A percentile compares a stretch with the other conserved stretches of the same genome.
phyloP scores from a whole-genome alignment of 176 grass and related monocot genomes.

The Elymus sibiricus region DNA sequence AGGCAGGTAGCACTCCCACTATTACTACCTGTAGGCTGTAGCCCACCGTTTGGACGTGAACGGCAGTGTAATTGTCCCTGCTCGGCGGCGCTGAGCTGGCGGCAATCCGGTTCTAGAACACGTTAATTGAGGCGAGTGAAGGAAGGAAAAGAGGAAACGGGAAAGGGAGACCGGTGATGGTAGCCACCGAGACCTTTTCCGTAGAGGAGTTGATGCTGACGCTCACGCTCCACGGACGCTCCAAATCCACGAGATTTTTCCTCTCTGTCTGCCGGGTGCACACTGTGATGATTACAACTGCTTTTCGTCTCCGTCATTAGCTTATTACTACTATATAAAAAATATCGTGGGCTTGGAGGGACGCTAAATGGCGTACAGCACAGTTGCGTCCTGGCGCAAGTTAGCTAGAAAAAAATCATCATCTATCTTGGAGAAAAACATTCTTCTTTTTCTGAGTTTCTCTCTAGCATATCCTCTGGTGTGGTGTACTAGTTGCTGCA shows the following conservation, averaged over 20 bases:
- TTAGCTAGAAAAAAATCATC: neutral
- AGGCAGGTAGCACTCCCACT: neutral
- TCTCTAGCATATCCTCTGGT: neutral
- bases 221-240: conserved; percentile 43
- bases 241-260: conserved; percentile 37
- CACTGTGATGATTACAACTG: conserved; percentile 23
- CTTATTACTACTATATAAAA: neutral
- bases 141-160: neutral
- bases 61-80: conserved; percentile 6
- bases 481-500: neutral
- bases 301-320: neutral
- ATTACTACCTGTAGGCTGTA: neutral
- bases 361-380: conserved; percentile 24
- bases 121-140: neutral
- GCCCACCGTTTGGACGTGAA: neutral
- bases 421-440: neutral
- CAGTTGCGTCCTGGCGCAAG: conserved; percentile 40
- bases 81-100: conserved; percentile 30
- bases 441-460: neutral
- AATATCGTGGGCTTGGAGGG: neutral
- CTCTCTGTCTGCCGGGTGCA: neutral
- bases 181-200: neutral
- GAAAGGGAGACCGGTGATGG: conserved; percentile 26
- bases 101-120: conserved; percentile 14
- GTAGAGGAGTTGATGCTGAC: conserved; percentile 57